These are phyloP conservation scores for Volutella citrinella DNA, from an alignment of 2,329 filamentous ascomycete species.

Conservation along the genomic window DNA sequence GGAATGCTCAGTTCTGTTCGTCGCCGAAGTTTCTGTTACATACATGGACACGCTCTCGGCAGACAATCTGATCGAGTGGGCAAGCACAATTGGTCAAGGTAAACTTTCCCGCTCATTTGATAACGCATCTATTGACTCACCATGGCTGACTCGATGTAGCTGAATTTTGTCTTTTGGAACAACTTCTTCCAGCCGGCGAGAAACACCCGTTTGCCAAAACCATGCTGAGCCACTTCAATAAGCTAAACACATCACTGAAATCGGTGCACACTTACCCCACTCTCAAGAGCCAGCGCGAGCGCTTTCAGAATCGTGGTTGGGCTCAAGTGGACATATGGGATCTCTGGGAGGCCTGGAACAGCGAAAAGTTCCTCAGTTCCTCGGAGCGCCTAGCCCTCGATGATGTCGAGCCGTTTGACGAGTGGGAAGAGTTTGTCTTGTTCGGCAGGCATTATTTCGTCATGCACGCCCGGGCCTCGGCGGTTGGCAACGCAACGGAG, in stretches of 20 bases:
- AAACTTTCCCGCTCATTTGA: slow-evolving; percentile 21
- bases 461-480: slow-evolving; percentile 52
- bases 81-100: slow-evolving; percentile 68
- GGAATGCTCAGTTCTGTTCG: slow-evolving; percentile 67
- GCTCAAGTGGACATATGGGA: slow-evolving; percentile 57
- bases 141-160: slow-evolving; percentile 32
- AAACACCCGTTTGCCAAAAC: slow-evolving; percentile 81
- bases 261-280: slow-evolving; percentile 70
- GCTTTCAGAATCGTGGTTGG: slow-evolving; percentile 73
- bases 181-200: slow-evolving; percentile 74
- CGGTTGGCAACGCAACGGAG: not conserved
- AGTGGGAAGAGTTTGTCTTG: slow-evolving; percentile 91
- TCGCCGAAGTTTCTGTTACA: slow-evolving; percentile 87
- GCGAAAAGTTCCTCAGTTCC: slow-evolving; percentile 60
- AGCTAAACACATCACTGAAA: slow-evolving; percentile 74
- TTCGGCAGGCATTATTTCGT: slow-evolving; percentile 85
- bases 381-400: slow-evolving; percentile 63
- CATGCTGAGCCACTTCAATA: slow-evolving; percentile 81
- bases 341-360: slow-evolving; percentile 81
- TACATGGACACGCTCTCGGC: slow-evolving; percentile 78
- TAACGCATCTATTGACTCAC: not conserved
- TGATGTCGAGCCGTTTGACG: slow-evolving; percentile 79
- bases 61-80: slow-evolving; percentile 75
- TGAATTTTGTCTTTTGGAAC: slow-evolving; percentile 83
- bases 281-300: slow-evolving; percentile 59